Base-by-base conservation (phyloP, 73 alveolate species). In the Paramecium pentaurelia region DNA sequence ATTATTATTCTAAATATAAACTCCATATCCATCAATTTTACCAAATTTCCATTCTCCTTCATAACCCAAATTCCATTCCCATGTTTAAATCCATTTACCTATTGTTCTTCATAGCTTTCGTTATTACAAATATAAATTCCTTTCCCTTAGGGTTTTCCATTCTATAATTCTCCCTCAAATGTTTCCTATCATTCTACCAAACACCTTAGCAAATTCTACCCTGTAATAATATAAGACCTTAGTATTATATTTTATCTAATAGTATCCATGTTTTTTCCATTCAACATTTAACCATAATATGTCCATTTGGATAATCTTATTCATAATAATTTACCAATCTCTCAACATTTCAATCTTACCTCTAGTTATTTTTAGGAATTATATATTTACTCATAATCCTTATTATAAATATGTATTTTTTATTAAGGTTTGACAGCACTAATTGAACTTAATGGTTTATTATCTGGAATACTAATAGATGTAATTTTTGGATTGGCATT, bases 11-110 rank as follows among this genome's bases (percentile, higher is more conserved):
- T 94, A 85, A 20, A 86, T 71, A 47, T 94, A 88, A 73, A 94
- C 89, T 25, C 96, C 96, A 16, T 86, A 80, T 7, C 96, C 96
- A 92, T 94, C 95, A 45, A 94, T 71, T 68, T 86, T 94, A 5
- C 96, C 93, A 37, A 91, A 93, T 71, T 94, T 88, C 96, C 96
- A 94, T 70, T 91, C 94, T 42, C 96, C 96, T 51, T 89, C 90
- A 75, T 92, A 94, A 70, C 71, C 94, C 94, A 89, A 64, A 70
- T 28, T 47, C 96, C 96, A 60, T 70, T 85, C 3, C 96, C 96
- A 94, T 94, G 92, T 44, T 92, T 94, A 36, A 84, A 70, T 7
- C 96, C 96, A 40, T 80, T 87, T 3, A 84, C 92, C 96, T 95
- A 94, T 38, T 91, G 38, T 1, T 95, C 95, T 12, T 93, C 77